Conservation (phyloP, 169 alveolate genomes). For the Blepharisma undulans region DNA sequence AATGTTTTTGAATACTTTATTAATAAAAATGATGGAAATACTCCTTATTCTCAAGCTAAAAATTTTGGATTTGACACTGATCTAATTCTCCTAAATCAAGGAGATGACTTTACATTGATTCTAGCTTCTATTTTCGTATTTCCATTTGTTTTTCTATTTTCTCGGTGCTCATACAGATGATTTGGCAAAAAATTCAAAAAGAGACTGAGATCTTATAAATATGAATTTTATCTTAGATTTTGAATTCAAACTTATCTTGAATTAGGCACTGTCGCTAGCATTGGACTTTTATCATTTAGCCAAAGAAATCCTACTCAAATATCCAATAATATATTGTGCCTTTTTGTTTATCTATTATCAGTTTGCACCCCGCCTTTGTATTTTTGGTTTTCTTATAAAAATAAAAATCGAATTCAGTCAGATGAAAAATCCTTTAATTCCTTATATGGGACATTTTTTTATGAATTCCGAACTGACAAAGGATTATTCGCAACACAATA, state of each 20-base stretch:
- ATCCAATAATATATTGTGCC: background rate
- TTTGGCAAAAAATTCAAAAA: background rate
- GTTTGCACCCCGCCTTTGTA: background rate
- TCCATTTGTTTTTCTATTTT: background rate
- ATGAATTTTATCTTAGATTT: background rate
- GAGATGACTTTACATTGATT: background rate
- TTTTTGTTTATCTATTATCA: background rate
- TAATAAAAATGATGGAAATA: background rate
- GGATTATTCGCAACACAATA: background rate
- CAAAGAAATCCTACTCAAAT: background rate
- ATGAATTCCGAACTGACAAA: background rate
- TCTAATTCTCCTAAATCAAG: background rate
- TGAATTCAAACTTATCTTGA: slow-evolving; percentile 1
- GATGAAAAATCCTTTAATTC: background rate
- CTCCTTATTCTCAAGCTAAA: background rate
- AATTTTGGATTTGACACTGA: slow-evolving; percentile 6
- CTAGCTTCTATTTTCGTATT: background rate
- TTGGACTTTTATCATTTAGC: background rate
- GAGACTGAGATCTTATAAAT: background rate
- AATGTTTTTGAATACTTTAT: slow-evolving; percentile 22
- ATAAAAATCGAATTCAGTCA: background rate
- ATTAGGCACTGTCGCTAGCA: background rate
- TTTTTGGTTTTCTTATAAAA: background rate
- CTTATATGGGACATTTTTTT: background rate
- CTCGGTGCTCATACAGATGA: background rate